A percentile compares a stretch with the other conserved stretches of the same genome.
Conservation (phyloP, 768 basidiomycete species). For the Sistotremastrum niveocremeum region DNA sequence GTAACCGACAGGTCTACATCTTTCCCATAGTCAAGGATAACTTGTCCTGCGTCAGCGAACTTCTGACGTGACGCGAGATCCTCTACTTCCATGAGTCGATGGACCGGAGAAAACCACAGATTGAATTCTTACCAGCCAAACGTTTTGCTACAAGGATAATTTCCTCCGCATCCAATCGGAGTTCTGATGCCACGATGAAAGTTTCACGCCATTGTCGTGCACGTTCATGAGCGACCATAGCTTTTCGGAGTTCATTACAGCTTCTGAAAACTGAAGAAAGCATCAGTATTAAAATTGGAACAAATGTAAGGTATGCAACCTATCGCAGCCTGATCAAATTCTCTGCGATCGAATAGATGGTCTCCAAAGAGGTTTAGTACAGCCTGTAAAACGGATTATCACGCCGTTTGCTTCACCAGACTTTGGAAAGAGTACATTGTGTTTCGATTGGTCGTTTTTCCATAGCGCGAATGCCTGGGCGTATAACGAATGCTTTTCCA, state of each 20-base stretch:
- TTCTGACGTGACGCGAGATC: slow-evolving; percentile 71
- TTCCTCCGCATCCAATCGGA: slow-evolving; percentile 38
- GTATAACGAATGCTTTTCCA: slow-evolving; percentile 67
- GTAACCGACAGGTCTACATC: slow-evolving; percentile 69
- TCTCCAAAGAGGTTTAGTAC: slow-evolving; percentile 69
- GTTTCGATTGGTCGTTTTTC: slow-evolving; percentile 42
- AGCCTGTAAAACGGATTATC: slow-evolving; percentile 26
- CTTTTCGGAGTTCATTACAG: slow-evolving; percentile 43
- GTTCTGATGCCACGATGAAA: slow-evolving; percentile 60
- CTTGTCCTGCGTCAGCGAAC: slow-evolving; percentile 64
- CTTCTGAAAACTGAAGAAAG: slow-evolving; percentile 55
- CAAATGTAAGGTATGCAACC: slow-evolving; percentile 29
- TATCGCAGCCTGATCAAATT: slow-evolving; percentile 72
- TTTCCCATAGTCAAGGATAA: slow-evolving; percentile 71
- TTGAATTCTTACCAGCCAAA: slow-evolving; percentile 50
- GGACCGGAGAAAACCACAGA: slow-evolving; percentile 3
- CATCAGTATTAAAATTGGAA: not conserved
- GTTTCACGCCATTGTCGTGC: slow-evolving; percentile 85
- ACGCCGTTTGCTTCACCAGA: not conserved
- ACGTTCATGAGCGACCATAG: slow-evolving; percentile 80
- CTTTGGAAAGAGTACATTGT: slow-evolving; percentile 30
- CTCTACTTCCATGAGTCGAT: slow-evolving; percentile 32
- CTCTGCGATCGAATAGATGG: slow-evolving; percentile 74
- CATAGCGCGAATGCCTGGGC: slow-evolving; percentile 63
- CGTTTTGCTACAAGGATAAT: slow-evolving; percentile 56